These are phyloP conservation scores for Botrytis galanthina DNA, from an alignment of 2,329 filamentous ascomycete species.

Conservation along the genomic window DNA sequence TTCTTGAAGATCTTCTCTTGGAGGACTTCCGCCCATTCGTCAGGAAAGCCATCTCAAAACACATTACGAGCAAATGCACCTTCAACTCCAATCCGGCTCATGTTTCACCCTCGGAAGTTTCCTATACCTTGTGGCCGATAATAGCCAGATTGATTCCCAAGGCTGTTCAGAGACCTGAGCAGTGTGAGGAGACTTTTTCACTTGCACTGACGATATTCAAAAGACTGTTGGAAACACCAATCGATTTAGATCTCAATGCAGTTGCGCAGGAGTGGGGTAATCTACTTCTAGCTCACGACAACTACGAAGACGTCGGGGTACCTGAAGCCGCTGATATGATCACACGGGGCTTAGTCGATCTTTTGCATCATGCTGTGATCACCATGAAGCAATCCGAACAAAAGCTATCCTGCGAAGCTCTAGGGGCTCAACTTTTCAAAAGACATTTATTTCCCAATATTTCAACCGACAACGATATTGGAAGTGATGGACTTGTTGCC, in stretches of 20 bases:
- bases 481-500: slow-evolving; percentile 32
- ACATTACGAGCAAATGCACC: slow-evolving; percentile 36
- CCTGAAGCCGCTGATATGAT: slow-evolving; percentile 38
- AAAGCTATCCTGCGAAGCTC: slow-evolving; percentile 36
- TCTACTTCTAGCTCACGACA: slow-evolving; percentile 43
- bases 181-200: slow-evolving; percentile 40
- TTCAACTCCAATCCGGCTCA: slow-evolving; percentile 33
- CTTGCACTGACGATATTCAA: slow-evolving; percentile 45
- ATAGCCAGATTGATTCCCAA: slow-evolving; percentile 32
- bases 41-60: slow-evolving; percentile 37
- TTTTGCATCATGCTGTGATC: slow-evolving; percentile 39
- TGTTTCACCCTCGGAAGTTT: slow-evolving; percentile 43
- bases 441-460: slow-evolving; percentile 61
- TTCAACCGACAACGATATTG: slow-evolving; percentile 42
- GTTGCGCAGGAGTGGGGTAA: slow-evolving; percentile 36
- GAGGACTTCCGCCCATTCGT: slow-evolving; percentile 42
- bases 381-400: slow-evolving; percentile 33
- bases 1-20: slow-evolving; percentile 45
- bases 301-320: slow-evolving; percentile 43
- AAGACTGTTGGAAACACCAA: slow-evolving; percentile 40
- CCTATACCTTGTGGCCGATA: slow-evolving; percentile 49
- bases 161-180: slow-evolving; percentile 26
- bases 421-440: slow-evolving; percentile 56
- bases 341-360: slow-evolving; percentile 41
- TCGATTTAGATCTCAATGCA: slow-evolving; percentile 29